Evolutionary conservation across 2,329 filamentous ascomycete genomes (phyloP).

Genomic region (Colletotrichum tropicale): DNA sequence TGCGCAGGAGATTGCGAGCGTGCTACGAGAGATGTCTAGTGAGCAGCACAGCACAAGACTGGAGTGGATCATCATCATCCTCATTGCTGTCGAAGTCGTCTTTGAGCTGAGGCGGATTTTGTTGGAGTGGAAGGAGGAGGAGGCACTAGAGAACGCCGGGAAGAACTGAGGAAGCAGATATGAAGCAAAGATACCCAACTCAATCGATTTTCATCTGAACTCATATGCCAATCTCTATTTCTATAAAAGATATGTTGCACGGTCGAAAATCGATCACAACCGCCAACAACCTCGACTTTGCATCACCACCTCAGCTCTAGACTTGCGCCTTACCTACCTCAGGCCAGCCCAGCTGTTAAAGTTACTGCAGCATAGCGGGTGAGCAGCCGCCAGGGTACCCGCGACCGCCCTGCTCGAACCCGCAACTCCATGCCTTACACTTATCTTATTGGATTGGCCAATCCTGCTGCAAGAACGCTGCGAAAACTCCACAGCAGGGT

Average conservation of each 20-base stretch:
- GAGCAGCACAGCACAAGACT: constrained; percentile 88
- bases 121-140: constrained; percentile 59
- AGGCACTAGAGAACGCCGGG: constrained; percentile 25
- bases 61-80: constrained; percentile 93
- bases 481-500: not conserved
- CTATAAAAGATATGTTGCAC: not conserved
- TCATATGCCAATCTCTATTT: not conserved
- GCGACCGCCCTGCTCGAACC: not conserved
- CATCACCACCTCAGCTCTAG: not conserved
- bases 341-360: not conserved
- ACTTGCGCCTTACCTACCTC: not conserved
- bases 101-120: constrained; percentile 82
- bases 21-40: constrained; percentile 85
- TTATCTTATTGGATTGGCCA: not conserved
- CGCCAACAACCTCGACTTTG: not conserved
- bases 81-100: constrained; percentile 90
- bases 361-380: not conserved
- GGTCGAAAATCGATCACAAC: not conserved
- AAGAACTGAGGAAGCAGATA: not conserved
- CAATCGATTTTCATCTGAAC: not conserved
- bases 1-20: constrained; percentile 90
- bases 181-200: not conserved
- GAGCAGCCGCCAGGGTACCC: not conserved
- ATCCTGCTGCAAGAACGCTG: not conserved
- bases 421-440: not conserved